Base-by-base conservation (phyloP, 202 grass and related monocot genomes). In the Eragrostis tef region DNA sequence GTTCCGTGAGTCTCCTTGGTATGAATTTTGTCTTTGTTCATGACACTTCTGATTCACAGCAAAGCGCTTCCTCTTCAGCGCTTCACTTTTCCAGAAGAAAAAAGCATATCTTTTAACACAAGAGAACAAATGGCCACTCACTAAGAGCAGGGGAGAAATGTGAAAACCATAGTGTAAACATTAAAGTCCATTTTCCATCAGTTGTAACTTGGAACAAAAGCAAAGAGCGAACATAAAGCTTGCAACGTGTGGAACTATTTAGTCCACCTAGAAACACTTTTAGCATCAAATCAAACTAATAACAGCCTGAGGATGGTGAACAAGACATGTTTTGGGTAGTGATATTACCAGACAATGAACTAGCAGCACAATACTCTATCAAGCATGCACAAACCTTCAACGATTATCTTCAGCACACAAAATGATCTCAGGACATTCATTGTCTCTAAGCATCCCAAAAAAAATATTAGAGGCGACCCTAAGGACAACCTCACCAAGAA, bases 1-100 rank as follows among this genome's bases (percentile, higher is more conserved):
- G 46, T 89, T 59, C 91, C 87, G n/a, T 93, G 94, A 43, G 87
- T 93, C 50, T 93, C 94, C 79, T 77, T 97, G 16, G 79, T 52
- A 58, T 93, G 91, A 50, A 83, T 46, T 43, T 45, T 70, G 31
- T 67, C 81, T 57, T 84, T 89, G 31, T 67, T 69, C 81, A 85
- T 90, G 25, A 15, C 45, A 49, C 9, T 42, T 22, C n/a, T 19
- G n/a, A 52, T 52, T 79, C 60, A 74, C 44, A 16, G 34, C 12
- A 44, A 19, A 29, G 31, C 15, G 11, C 74, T 76, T 83, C 56
- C 46, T 67, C 15, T 24, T 24, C 17, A 0, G 36, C 22, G 11
- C 27, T 75, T 53, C 21, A 9, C 58, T 43, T 41, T 43, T 44
- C 61, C 6, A 19, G 64, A 78, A 71, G 19, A 44, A 6, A 34